These are phyloP conservation scores for Mycena citricolor DNA, from an alignment of 1,284 basidiomycete genomes.

Conservation along the genomic window DNA sequence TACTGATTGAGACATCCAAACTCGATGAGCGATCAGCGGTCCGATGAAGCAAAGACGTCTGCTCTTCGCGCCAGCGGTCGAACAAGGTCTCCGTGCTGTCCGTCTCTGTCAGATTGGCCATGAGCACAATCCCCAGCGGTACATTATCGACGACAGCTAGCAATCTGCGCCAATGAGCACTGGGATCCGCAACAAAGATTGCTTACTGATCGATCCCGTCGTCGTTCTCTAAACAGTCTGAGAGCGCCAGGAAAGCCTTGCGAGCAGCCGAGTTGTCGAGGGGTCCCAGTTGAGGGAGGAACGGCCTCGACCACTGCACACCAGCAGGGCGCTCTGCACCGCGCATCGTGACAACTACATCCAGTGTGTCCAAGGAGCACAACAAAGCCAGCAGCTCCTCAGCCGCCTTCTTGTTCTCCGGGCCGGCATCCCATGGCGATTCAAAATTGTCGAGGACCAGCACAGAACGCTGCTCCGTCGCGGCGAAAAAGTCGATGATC, in stretches of 20 bases:
- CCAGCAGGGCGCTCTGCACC: slow-evolving; percentile 21
- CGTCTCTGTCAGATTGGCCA: slow-evolving; percentile 22
- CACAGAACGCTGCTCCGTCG: slow-evolving; percentile 12
- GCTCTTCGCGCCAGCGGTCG: slow-evolving; percentile 21
- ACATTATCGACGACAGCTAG: slow-evolving; percentile 21
- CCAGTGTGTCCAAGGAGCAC: slow-evolving; percentile 17
- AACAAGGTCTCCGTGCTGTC: slow-evolving; percentile 21
- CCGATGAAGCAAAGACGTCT: slow-evolving; percentile 21
- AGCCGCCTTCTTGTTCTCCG: slow-evolving; percentile 19
- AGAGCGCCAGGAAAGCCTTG: slow-evolving; percentile 18
- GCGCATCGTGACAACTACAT: slow-evolving; percentile 20
- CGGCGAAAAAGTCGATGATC: slow-evolving; percentile 16
- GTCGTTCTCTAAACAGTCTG: slow-evolving; percentile 23
- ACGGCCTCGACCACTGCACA: slow-evolving; percentile 20
- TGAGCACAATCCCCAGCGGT: slow-evolving; percentile 22
- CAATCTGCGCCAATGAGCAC: slow-evolving; percentile 6
- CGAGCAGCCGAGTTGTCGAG: slow-evolving; percentile 17
- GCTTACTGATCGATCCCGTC: slow-evolving; percentile 21
- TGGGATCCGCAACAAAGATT: background rate
- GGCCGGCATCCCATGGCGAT: slow-evolving; percentile 20
- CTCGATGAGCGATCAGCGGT: slow-evolving; percentile 16
- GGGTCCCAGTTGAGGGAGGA: slow-evolving; percentile 19
- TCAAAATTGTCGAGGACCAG: slow-evolving; percentile 22
- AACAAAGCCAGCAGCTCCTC: slow-evolving; percentile 18
- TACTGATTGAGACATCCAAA: slow-evolving; percentile 22